Base-by-base conservation (phyloP, 495 filamentous ascomycete species). In the Rhizodiscina lignyota region DNA sequence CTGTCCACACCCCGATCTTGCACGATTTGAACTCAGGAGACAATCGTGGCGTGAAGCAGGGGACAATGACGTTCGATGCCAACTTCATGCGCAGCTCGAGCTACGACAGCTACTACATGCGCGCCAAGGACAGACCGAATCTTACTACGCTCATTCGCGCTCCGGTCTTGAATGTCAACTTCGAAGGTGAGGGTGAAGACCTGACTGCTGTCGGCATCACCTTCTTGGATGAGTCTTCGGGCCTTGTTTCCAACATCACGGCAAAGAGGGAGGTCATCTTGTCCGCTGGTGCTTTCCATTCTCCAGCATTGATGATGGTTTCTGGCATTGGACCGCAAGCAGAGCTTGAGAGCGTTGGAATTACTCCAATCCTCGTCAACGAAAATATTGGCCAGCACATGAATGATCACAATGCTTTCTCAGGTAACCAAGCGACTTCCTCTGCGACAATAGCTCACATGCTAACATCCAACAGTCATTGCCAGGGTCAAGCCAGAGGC, bases 251-350 rank as follows among this genome's bases (percentile, higher is more conserved):
- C 13, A 27, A 27, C 6, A 13, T 27, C 8, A 27, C 13, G 24
- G 24, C 24, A 13, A 27, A 13, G 24, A 62, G 58, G 29, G 64
- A 68, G 38, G 52, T 68, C 29, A 59, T 68, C 18, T 6, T 68
- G 0, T 60, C 54, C 3, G 59, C 61, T 1, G 65, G 65, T 15
- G 50, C 54, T 1, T 59, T 66, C 32, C 56, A 59, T 18, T 60
- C 56, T 4, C 64, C 63, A 4, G 56, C 59, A 27, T 50, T 67
- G 4, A 47, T 67, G 0, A 62, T 64, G 58, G 55, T 63, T 13
- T 66, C 63, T 0, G 64, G 24, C 6, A 27, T 21, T 27, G 35
- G 34, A 16, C 10, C 21, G 32, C 34, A 5, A 4, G 4, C 6
- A 17, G 32, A 4, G 23, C 32, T 4, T 12, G 38, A 41, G 18